Conservation (phyloP, 768 basidiomycete genomes). For the Hirschioporus abietinus region DNA sequence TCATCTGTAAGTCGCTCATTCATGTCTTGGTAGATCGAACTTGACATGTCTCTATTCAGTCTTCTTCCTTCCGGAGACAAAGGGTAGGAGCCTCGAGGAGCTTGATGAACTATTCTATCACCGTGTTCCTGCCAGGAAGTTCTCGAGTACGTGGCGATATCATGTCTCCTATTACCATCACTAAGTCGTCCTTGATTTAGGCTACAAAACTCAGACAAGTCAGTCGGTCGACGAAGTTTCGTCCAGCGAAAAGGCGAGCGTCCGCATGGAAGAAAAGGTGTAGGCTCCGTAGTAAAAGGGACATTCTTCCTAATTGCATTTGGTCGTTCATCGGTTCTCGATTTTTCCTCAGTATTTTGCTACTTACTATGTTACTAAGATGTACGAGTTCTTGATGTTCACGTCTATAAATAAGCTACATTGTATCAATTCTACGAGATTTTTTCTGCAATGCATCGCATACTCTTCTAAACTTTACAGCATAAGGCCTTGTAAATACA, state of each 20-base stretch:
- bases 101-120: slow-evolving; percentile 11
- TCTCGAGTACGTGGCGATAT: not conserved
- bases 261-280: not conserved
- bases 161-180: not conserved
- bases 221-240: not conserved
- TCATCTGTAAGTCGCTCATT: slow-evolving; percentile 8
- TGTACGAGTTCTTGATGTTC: not conserved
- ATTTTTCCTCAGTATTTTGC: not conserved
- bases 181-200: not conserved
- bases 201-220: not conserved
- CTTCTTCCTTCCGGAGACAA: slow-evolving; percentile 12
- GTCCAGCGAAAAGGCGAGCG: not conserved
- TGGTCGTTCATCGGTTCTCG: not conserved
- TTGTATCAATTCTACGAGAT: not conserved
- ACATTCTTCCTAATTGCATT: not conserved
- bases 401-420: not conserved
- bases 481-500: too few relatives aligned
- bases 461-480: too few relatives aligned
- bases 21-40: not conserved
- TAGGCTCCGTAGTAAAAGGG: not conserved
- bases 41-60: not conserved
- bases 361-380: not conserved
- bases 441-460: not conserved
- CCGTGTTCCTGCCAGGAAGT: not conserved
- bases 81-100: slow-evolving; percentile 5